phyloP scores from a whole-genome alignment of 140 eudicot species.

The Anethum foeniculum region DNA sequence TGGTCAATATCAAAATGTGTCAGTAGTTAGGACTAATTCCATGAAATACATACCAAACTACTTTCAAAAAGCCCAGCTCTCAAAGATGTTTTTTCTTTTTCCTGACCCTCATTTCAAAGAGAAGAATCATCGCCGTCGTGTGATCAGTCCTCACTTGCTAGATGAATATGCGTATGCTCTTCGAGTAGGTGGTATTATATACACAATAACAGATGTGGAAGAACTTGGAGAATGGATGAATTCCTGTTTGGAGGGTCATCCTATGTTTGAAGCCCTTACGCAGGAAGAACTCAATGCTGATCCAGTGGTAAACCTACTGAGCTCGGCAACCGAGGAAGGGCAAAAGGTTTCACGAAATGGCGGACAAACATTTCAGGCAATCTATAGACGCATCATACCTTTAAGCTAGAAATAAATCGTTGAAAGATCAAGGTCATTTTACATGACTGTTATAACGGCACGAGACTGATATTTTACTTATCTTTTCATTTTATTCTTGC shows the following conservation, averaged over 20 bases:
- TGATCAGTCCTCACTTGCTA: constrained; percentile 67
- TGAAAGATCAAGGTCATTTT: neutral
- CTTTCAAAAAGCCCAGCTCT: constrained; percentile 73
- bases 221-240: constrained; percentile 97
- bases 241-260: constrained; percentile 65
- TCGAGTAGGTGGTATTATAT: constrained; percentile 71
- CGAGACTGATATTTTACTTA: neutral
- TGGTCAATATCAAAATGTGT: constrained; percentile 68
- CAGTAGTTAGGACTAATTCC: constrained; percentile 86
- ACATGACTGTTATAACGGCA: neutral
- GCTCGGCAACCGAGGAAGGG: constrained; percentile 88
- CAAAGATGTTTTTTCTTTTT: constrained; percentile 84
- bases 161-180: constrained; percentile 88
- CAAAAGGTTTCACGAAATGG: constrained; percentile 82
- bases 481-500: neutral
- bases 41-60: constrained; percentile 96
- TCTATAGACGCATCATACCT: constrained; percentile 51
- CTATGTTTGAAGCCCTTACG: constrained; percentile 62
- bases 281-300: constrained; percentile 65
- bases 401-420: constrained; percentile 8
- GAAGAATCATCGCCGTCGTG: constrained; percentile 90
- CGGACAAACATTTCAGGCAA: constrained; percentile 75
- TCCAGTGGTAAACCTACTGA: constrained; percentile 72
- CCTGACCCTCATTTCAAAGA: constrained; percentile 96
- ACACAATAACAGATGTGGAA: constrained; percentile 94